A percentile compares a stretch with the other conserved stretches of the same genome.
Conservation (phyloP, 495 filamentous ascomycete species). For the Haplographium delicatum region DNA sequence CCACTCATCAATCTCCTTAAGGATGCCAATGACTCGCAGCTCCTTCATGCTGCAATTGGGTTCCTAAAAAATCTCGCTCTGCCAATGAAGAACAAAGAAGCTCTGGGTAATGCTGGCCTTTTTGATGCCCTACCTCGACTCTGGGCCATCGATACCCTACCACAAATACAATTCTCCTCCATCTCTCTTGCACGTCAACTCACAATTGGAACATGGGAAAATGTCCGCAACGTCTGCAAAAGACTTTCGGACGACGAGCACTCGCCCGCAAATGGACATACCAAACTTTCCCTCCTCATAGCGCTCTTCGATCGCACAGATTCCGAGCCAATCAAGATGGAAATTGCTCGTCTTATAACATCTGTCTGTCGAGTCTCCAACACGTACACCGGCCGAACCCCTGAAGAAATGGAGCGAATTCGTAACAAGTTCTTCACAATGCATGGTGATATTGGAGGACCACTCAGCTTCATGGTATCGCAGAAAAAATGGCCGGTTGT, state of each 20-base stretch:
- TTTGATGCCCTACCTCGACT: conserved; percentile 50
- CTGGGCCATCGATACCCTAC: conserved; percentile 55
- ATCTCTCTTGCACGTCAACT: conserved; percentile 63
- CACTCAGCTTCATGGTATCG: conserved; percentile 56
- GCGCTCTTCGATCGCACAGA: conserved; percentile 54
- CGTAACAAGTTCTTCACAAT: conserved; percentile 46
- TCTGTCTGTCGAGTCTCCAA: conserved; percentile 59
- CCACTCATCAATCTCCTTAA: conserved; percentile 34
- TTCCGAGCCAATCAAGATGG: conserved; percentile 62
- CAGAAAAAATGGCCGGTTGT: conserved; percentile 67
- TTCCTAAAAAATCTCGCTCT: conserved; percentile 79
- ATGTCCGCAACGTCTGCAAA: conserved; percentile 46
- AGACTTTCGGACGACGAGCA: conserved; percentile 34
- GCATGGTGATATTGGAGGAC: conserved; percentile 45
- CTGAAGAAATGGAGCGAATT: conserved; percentile 24
- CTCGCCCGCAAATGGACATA: conserved; percentile 36
- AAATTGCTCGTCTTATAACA: conserved; percentile 62
- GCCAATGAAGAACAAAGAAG: conserved; percentile 53
- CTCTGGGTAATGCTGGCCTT: conserved; percentile 50
- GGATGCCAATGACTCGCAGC: conserved; percentile 33
- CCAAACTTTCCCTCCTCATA: conserved; percentile 57
- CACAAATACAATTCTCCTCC: conserved; percentile 66
- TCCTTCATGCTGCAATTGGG: conserved; percentile 62
- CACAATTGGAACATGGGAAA: conserved; percentile 50
- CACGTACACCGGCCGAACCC: conserved; percentile 28